These are phyloP conservation scores for Populus simonii DNA, from an alignment of 345 rosid genomes.

Conservation along the genomic window DNA sequence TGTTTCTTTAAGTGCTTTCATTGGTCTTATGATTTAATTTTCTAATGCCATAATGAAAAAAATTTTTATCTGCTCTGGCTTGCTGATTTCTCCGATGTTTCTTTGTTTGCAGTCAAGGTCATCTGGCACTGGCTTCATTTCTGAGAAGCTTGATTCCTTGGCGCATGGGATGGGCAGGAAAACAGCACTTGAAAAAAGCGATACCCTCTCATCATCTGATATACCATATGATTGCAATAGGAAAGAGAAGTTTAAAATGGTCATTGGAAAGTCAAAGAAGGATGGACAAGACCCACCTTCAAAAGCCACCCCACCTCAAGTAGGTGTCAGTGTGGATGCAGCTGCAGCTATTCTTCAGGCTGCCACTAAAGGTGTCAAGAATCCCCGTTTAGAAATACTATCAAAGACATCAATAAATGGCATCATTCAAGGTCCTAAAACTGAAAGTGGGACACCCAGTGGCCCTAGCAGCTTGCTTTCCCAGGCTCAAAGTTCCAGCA, in stretches of 20 bases:
- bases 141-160: constrained; percentile 41
- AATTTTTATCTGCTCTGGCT: not conserved
- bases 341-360: constrained; percentile 88
- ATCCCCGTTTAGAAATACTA: constrained; percentile 60
- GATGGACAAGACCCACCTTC: constrained; percentile 52
- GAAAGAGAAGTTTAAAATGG: constrained; percentile 82
- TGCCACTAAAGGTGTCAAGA: constrained; percentile 76
- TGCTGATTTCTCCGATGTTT: constrained; percentile 1
- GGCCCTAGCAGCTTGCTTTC: constrained; percentile 22
- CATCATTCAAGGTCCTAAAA: constrained; percentile 34
- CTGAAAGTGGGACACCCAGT: constrained; percentile 36
- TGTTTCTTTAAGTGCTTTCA: not conserved
- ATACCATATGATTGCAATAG: constrained; percentile 57
- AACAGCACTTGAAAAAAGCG: constrained; percentile 41
- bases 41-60: not conserved
- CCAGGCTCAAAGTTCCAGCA: constrained; percentile 24
- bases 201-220: constrained; percentile 42
- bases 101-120: constrained; percentile 50
- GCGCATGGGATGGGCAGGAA: constrained; percentile 44
- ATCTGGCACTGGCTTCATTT: constrained; percentile 33
- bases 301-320: constrained; percentile 46
- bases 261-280: constrained; percentile 60
- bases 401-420: constrained; percentile 35
- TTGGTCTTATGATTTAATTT: not conserved
- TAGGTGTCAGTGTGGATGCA: constrained; percentile 63